Conservation (phyloP, 179 eudicot genomes). For the Patellifolia procumbens region DNA sequence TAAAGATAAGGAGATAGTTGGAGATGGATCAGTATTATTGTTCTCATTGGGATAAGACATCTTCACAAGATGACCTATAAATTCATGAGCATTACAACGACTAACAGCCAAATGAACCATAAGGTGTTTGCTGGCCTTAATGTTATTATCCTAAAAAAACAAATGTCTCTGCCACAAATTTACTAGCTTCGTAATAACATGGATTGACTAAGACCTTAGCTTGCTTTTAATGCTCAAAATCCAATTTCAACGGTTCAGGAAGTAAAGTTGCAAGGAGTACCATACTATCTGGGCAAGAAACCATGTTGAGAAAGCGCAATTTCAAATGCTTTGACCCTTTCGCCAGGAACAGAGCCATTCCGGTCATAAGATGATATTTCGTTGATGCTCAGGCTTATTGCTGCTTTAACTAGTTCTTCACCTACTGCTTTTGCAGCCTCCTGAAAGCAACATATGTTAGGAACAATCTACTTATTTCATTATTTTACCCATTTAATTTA, state of each 20-base stretch:
- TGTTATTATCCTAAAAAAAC: too few relatives aligned
- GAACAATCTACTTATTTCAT: not conserved
- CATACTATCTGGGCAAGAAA: slow-evolving; percentile 47
- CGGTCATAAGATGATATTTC: slow-evolving; percentile 87
- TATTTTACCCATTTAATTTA: not conserved
- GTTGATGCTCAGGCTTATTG: slow-evolving; percentile 53
- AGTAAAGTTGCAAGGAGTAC: slow-evolving; percentile 8
- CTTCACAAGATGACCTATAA: too few relatives aligned
- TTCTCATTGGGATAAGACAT: too few relatives aligned
- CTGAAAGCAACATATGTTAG: slow-evolving; percentile 34
- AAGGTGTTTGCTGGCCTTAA: too few relatives aligned
- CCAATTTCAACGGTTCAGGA: not conserved
- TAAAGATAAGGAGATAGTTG: too few relatives aligned
- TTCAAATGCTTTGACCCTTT: slow-evolving; percentile 79
- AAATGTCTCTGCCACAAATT: too few relatives aligned
- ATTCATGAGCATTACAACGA: too few relatives aligned
- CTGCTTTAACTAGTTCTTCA: slow-evolving; percentile 83
- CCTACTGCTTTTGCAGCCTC: slow-evolving; percentile 87
- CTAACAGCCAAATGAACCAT: too few relatives aligned
- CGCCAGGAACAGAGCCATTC: slow-evolving; percentile 59
- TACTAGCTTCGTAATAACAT: too few relatives aligned
- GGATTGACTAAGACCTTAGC: not conserved
- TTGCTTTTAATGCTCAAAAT: not conserved
- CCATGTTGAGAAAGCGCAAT: slow-evolving; percentile 70
- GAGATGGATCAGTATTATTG: too few relatives aligned